Evolutionary conservation across 352 stramenopile genomes (phyloP), one percentile per base, ranked within the genome.

Genomic region (Phytopythium helicoides): DNA sequence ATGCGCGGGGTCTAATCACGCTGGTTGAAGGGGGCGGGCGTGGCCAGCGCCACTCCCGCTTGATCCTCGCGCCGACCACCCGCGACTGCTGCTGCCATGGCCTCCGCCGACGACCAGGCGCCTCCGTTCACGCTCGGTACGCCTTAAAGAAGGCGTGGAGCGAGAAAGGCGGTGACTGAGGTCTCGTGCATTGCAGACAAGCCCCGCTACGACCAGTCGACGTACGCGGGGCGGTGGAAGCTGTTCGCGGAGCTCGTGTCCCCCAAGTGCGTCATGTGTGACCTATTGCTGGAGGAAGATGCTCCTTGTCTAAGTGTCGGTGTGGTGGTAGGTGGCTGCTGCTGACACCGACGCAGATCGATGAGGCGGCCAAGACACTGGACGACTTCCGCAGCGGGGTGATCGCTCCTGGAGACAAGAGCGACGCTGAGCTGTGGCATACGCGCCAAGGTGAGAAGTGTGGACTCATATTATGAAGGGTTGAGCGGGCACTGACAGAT

Each of bases 191-290:
- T 19, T 34, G 15, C 38, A 89, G 80, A 89, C 55, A 75, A 76
- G 42, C 81, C 84, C 28, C 73, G 78, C 52, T 89, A 92, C 56
- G 86, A 96, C 56, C 86, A 90, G 60, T 89, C 81, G 47, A 94
- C 84, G 36, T 96, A 96, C 67, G 71, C 73, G 46, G 86, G 86
- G 40, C 80, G 86, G 23, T 93, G 86, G 76, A 77, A 77, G 56
- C 77, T 87, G 48, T 96, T 96, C 64, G 70, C 81, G 15, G 85
- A 94, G 65, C 74, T 96, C 52, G 79, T 93, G 52, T 85, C 78
- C 35, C 84, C 84, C 14, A 86, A 70, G 66, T 86, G 54, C 41
- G 63, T 68, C 22, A 48, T 35, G 7, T n/a, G n/a, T n/a, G n/a
- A n/a, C n/a, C n/a, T n/a, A n/a, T n/a, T n/a, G n/a, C n/a, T n/a